These are phyloP conservation scores for Waitea zeae DNA, from an alignment of 1,284 basidiomycete species.

Conservation along the genomic window DNA sequence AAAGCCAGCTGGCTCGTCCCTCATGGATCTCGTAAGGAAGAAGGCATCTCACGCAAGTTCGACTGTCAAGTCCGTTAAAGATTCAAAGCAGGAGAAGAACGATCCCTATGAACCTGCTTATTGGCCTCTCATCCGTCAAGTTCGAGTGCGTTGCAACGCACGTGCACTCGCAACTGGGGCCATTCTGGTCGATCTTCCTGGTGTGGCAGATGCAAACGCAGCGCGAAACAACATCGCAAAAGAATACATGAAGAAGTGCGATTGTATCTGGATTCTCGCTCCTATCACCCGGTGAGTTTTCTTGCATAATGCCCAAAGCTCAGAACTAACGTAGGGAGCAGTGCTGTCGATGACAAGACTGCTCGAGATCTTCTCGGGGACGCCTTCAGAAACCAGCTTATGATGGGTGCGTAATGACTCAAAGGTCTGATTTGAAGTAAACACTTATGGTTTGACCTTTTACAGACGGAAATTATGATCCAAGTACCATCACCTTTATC, in stretches of 20 bases:
- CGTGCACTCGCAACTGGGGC: constrained; percentile 35
- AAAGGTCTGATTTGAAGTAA: no score
- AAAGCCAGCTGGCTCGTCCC: background rate
- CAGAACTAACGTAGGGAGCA: background rate
- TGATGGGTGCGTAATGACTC: constrained; percentile 18
- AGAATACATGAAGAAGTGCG: constrained; percentile 41
- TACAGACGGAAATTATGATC: constrained; percentile 42
- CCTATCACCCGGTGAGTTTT: constrained; percentile 35
- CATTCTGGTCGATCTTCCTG: constrained; percentile 41
- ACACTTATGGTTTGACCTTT: no score
- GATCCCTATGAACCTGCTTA: constrained; percentile 22
- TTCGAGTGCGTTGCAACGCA: constrained; percentile 36
- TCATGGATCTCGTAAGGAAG: background rate
- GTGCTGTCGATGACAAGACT: constrained; percentile 1
- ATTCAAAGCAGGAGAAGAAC: constrained; percentile 12
- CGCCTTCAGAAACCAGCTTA: constrained; percentile 40
- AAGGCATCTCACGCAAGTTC: background rate
- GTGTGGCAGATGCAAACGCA: constrained; percentile 42
- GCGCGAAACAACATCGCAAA: constrained; percentile 38
- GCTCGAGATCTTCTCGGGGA: constrained; percentile 34
- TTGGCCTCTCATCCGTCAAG: constrained; percentile 46
- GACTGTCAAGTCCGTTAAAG: background rate
- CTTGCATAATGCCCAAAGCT: background rate
- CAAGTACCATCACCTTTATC: constrained; percentile 39
- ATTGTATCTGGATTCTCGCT: constrained; percentile 37